Evolutionary conservation across 768 basidiomycete genomes (phyloP).

Genomic region (Lanmaoa rubissima): DNA sequence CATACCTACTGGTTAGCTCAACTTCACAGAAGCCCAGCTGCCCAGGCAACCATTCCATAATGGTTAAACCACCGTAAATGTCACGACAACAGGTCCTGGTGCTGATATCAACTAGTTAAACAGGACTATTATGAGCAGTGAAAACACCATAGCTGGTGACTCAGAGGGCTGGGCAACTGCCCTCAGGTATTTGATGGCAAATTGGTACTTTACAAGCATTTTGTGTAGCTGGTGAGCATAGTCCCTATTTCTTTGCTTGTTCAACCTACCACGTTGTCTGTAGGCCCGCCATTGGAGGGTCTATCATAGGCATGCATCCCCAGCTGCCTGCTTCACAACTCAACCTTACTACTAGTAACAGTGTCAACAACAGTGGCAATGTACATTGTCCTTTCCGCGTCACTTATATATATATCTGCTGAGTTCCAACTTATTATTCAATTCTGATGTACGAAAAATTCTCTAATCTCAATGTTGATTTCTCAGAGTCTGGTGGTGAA

Average conservation of each 20-base stretch:
- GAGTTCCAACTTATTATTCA: too few relatives aligned
- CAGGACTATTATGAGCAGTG: conserved; percentile 64
- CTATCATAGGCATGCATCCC: conserved; percentile 68
- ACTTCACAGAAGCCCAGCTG: conserved; percentile 67
- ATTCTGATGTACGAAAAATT: too few relatives aligned
- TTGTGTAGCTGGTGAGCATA: conserved; percentile 81
- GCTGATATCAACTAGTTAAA: too few relatives aligned
- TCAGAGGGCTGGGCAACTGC: conserved; percentile 69
- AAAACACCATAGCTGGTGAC: conserved; percentile 51
- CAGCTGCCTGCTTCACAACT: conserved; percentile 68
- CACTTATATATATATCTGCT: too few relatives aligned
- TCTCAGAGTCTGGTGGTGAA: too few relatives aligned
- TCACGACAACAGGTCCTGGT: conserved; percentile 49
- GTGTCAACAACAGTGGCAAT: conserved; percentile 59
- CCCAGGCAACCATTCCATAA: conserved; percentile 60
- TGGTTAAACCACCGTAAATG: conserved; percentile 38
- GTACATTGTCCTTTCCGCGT: too few relatives aligned
- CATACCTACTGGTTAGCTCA: conserved; percentile 75
- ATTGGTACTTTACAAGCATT: conserved; percentile 78
- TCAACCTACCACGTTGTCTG: too few relatives aligned
- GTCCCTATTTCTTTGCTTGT: not conserved
- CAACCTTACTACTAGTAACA: conserved; percentile 66
- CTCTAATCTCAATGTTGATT: too few relatives aligned
- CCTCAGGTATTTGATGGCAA: conserved; percentile 72
- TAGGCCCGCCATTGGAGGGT: conserved; percentile 87